Base-by-base conservation (phyloP, 1,284 basidiomycete genomes). In the Stygiomarasmius scandens region DNA sequence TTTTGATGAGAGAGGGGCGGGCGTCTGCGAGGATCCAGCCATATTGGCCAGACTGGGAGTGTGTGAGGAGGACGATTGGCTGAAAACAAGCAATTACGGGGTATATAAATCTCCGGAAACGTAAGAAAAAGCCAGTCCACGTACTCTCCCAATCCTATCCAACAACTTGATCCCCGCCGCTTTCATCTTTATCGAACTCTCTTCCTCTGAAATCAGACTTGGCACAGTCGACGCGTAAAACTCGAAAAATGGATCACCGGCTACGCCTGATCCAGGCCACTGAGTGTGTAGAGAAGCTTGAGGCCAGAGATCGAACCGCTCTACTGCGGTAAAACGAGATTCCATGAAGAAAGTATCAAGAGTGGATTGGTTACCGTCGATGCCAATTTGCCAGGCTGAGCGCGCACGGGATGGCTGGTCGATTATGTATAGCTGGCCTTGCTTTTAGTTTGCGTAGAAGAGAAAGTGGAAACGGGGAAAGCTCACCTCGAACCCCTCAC, bases 1-100 rank as follows among this genome's bases (percentile, higher is more conserved):
- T 74, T 62, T 74, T 78, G 25, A 82, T 67, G 36, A 74, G 61
- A 14, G 65, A 64, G 2, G 80, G 80, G 27, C 78, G 70, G 2
- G 72, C 67, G 57, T 82, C 80, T 14, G 69, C 80, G n/a, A 82
- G 62, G 22, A 76, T 66, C 81, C 80, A 82, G 19, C 79, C 79
- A 51, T 76, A 71, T 47, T 67, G 70, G 2, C 80, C 80, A 24
- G 77, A 69, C 63, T 81, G 79, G 1, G 80, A 82, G 60, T 82
- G 80, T 0, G 78, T 78, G 24, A 82, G 58, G 11, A 82, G 54
- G 25, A 80, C 69, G 1, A 67, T 74, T 19, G 79, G 77, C 79
- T 82, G 34, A 2, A 16, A 32, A 36, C 23, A 0, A 25, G 12
- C 50, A 14, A n/a, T 8, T 24, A 36, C 38, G 27, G 22, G 36